phyloP scores from a whole-genome alignment of 345 rosid species.

The Diplotaxis tenuifolia region DNA sequence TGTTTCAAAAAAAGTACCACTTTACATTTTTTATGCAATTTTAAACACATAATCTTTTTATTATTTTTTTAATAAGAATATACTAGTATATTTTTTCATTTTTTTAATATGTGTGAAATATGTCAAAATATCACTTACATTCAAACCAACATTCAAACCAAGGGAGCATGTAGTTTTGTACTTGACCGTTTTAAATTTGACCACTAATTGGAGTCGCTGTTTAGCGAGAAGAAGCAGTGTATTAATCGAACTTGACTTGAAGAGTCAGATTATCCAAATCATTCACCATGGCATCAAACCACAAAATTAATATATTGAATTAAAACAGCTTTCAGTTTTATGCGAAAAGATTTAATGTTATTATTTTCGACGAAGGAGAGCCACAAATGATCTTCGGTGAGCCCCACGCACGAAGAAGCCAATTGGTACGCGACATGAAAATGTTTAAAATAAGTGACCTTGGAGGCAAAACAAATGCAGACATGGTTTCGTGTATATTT shows the following conservation, averaged over 20 bases:
- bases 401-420: conserved; percentile 30
- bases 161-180: too few species aligned
- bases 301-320: conserved; percentile 17
- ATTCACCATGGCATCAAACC: conserved; percentile 12
- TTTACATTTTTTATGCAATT: too few species aligned
- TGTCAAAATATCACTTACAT: too few species aligned
- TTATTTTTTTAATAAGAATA: too few species aligned
- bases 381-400: conserved; percentile 23
- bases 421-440: conserved; percentile 30
- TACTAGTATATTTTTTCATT: too few species aligned
- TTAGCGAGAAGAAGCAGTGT: conserved; percentile 23
- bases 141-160: too few species aligned
- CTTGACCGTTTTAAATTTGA: not conserved
- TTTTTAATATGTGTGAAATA: too few species aligned
- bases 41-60: too few species aligned
- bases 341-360: not conserved
- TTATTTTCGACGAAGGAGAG: conserved; percentile 16
- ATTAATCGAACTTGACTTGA: conserved; percentile 29
- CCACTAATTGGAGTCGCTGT: conserved; percentile 1
- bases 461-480: conserved; percentile 20
- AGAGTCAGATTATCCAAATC: conserved; percentile 33
- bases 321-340: not conserved
- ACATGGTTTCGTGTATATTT: conserved; percentile 24
- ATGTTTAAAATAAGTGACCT: conserved; percentile 18
- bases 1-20: too few species aligned